Conservation (phyloP, 192 early-diverging fungal genomes). For the Chytriomyces sp. region DNA sequence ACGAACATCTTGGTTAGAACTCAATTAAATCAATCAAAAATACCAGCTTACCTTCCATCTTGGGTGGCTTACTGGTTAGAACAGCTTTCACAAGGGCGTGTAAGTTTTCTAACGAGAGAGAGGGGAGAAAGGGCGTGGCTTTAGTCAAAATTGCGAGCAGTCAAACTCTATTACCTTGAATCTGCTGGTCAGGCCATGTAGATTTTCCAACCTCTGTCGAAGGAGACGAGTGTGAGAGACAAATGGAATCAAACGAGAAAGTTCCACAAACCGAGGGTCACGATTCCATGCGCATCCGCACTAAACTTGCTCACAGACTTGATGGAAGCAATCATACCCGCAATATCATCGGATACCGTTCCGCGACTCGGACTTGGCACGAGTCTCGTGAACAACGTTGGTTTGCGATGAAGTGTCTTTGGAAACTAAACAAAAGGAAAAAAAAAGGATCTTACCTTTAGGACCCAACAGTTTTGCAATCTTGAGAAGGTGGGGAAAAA, state of each 20-base stretch:
- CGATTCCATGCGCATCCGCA: conserved; percentile 70
- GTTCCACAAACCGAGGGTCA: conserved; percentile 58
- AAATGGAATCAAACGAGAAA: background rate
- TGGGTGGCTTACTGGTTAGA: conserved; percentile 30
- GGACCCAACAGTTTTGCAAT: conserved; percentile 90
- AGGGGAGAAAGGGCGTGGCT: background rate
- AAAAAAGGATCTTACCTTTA: conserved; percentile 50
- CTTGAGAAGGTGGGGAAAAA: conserved; percentile 85
- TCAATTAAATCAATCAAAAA: background rate
- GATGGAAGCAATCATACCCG: conserved; percentile 61
- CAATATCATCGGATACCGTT: conserved; percentile 80
- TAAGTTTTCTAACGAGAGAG: conserved; percentile 39
- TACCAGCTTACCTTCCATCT: conserved; percentile 40
- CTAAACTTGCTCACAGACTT: conserved; percentile 75
- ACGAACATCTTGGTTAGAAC: background rate
- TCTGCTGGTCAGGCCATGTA: conserved; percentile 33
- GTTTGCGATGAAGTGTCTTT: background rate
- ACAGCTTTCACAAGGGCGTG: conserved; percentile 38
- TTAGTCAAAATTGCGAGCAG: background rate
- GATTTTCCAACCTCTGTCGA: conserved; percentile 21
- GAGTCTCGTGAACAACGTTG: conserved; percentile 46
- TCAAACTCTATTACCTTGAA: conserved; percentile 32
- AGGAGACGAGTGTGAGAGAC: conserved; percentile 2
- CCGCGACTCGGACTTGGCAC: conserved; percentile 80
- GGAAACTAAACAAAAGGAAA: too few relatives aligned